Conservation (phyloP, 768 basidiomycete genomes). For the Mycena amicta region DNA sequence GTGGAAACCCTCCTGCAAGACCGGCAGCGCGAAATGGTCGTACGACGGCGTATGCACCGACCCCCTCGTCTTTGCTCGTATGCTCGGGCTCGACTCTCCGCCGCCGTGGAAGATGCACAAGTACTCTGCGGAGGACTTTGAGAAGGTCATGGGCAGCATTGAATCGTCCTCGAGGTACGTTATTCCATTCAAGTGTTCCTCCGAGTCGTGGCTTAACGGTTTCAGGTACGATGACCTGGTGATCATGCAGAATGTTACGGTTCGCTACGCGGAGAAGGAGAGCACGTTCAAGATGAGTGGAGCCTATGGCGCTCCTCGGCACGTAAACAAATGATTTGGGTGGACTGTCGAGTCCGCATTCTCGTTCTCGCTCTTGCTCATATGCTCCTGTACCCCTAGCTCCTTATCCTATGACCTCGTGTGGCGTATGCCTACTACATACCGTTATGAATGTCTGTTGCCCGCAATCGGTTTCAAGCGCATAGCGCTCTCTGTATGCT, state of each 20-base stretch:
- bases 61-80: slow-evolving; percentile 40
- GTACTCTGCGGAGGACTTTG: slow-evolving; percentile 30
- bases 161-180: slow-evolving; percentile 35
- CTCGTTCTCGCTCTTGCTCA: too few species aligned
- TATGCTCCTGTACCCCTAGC: too few species aligned
- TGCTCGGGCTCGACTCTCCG: slow-evolving; percentile 37
- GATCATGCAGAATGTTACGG: neutral
- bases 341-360: too few species aligned
- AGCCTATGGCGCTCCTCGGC: too few species aligned
- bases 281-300: slow-evolving; percentile 5
- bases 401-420: too few species aligned
- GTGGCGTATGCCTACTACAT: too few species aligned
- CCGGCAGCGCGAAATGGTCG: slow-evolving; percentile 39
- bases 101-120: slow-evolving; percentile 46
- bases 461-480: too few species aligned
- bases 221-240: neutral
- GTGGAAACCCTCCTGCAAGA: slow-evolving; percentile 46
- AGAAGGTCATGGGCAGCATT: slow-evolving; percentile 29
- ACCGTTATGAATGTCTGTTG: too few species aligned
- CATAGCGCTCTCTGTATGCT: too few species aligned
- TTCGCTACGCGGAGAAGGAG: neutral
- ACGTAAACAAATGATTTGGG: too few species aligned
- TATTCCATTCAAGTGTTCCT: neutral
- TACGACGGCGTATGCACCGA: slow-evolving; percentile 47
- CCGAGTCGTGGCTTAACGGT: neutral